These are phyloP conservation scores for Ulmus americana DNA, from an alignment of 331 rosid species.

Conservation along the genomic window DNA sequence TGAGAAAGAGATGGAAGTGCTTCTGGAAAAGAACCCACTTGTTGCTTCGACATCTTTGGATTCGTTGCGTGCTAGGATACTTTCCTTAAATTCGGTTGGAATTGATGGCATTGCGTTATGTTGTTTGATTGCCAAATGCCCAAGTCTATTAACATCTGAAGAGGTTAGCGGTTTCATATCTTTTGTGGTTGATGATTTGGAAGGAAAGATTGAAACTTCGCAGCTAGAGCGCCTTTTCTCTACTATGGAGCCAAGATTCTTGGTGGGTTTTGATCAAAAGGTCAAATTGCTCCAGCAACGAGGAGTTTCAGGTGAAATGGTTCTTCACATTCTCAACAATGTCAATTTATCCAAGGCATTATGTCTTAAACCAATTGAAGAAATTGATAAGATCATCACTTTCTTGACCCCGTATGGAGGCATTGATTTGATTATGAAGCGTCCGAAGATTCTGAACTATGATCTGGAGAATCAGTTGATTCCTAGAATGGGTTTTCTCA, in stretches of 20 bases:
- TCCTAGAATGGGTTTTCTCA: slow-evolving; percentile 43
- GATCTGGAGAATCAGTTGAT: slow-evolving; percentile 51
- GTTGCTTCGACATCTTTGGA: slow-evolving; percentile 29
- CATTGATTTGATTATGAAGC: slow-evolving; percentile 43
- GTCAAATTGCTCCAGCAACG: slow-evolving; percentile 39
- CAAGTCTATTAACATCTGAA: slow-evolving; percentile 33
- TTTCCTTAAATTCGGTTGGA: slow-evolving; percentile 38
- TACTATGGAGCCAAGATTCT: slow-evolving; percentile 25
- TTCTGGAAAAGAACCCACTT: slow-evolving; percentile 37
- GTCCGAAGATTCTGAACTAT: slow-evolving; percentile 49
- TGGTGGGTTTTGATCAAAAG: slow-evolving; percentile 50
- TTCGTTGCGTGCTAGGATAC: slow-evolving; percentile 39
- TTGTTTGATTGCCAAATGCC: slow-evolving; percentile 36
- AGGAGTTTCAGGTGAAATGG: slow-evolving; percentile 50
- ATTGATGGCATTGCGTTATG: slow-evolving; percentile 36
- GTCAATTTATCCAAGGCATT: slow-evolving; percentile 51
- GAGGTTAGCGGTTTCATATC: slow-evolving; percentile 42
- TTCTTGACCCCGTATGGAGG: slow-evolving; percentile 58
- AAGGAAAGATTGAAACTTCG: slow-evolving; percentile 35
- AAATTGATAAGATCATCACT: slow-evolving; percentile 35
- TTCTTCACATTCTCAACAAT: slow-evolving; percentile 47
- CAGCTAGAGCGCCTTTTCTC: slow-evolving; percentile 44
- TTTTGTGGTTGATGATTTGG: slow-evolving; percentile 43
- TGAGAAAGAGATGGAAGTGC: slow-evolving; percentile 28
- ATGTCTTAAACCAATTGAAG: slow-evolving; percentile 48